Evolutionary conservation across 257 asterid genomes (phyloP).

Genomic region (Plantago major): DNA sequence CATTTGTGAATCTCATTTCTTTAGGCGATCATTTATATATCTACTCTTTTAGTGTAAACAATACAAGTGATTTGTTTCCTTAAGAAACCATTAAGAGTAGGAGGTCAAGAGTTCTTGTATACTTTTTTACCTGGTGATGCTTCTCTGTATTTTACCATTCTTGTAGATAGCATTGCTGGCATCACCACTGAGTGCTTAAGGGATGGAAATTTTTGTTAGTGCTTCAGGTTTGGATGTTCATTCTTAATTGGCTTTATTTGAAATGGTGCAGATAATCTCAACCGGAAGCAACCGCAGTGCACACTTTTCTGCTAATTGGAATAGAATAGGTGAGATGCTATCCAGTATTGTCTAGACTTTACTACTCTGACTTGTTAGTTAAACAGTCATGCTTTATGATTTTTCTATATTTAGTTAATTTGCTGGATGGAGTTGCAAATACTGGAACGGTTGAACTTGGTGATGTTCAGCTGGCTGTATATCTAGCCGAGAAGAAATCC

Average conservation of each 20-base stretch:
- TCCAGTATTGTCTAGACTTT: slow-evolving; percentile 9
- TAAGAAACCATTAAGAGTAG: too few relatives aligned
- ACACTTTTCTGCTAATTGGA: slow-evolving; percentile 68
- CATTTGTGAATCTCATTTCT: too few relatives aligned
- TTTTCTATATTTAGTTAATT: slow-evolving; percentile 39
- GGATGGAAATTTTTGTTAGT: slow-evolving; percentile 6
- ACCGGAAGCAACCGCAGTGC: slow-evolving; percentile 63
- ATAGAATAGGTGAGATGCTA: slow-evolving; percentile 59
- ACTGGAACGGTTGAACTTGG: slow-evolving; percentile 80
- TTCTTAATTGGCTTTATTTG: slow-evolving; percentile 13
- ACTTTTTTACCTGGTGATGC: too few relatives aligned
- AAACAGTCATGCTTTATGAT: slow-evolving; percentile 9
- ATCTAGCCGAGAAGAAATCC: slow-evolving; percentile 81
- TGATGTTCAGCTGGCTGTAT: slow-evolving; percentile 59
- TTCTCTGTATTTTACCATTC: neutral
- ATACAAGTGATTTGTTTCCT: too few relatives aligned
- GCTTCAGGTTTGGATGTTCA: slow-evolving; percentile 1
- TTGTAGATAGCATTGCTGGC: slow-evolving; percentile 7
- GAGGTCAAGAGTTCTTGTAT: too few relatives aligned
- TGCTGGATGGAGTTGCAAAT: slow-evolving; percentile 78
- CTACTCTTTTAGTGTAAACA: too few relatives aligned
- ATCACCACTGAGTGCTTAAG: slow-evolving; percentile 7
- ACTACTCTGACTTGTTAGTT: slow-evolving; percentile 17
- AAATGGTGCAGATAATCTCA: slow-evolving; percentile 60
- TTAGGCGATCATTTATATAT: too few relatives aligned